Percentiles rank a stretch among this genome's conserved stretches.
Evolutionary conservation across 768 basidiomycete species (phyloP).

Genomic region (Tricholomella constricta): DNA sequence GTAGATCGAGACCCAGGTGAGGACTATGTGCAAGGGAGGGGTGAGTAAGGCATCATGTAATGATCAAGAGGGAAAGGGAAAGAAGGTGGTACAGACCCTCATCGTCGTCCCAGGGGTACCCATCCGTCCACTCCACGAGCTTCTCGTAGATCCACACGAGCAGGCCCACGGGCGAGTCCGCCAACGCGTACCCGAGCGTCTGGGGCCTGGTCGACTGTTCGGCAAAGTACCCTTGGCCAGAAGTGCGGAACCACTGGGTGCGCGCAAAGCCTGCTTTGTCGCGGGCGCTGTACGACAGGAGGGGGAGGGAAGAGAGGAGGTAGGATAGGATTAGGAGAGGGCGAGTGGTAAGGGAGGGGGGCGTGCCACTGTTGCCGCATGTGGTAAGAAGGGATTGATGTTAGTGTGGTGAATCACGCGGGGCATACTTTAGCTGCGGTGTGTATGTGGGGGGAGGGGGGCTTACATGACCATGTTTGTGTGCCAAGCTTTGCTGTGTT

Average conservation of each 20-base stretch:
- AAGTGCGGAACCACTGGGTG: slow-evolving; percentile 26
- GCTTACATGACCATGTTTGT: slow-evolving; percentile 42
- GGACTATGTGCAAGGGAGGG: slow-evolving; percentile 40
- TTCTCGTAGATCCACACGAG: slow-evolving; percentile 60
- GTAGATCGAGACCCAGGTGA: slow-evolving; percentile 64
- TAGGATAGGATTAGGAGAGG: slow-evolving; percentile 28
- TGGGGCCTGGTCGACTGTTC: slow-evolving; percentile 51
- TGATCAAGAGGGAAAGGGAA: background rate
- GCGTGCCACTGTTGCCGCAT: too few species aligned
- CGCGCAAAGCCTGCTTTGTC: slow-evolving; percentile 38
- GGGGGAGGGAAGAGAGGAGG: slow-evolving; percentile 24
- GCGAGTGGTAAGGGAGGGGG: slow-evolving; percentile 18
- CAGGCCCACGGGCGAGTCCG: slow-evolving; percentile 59
- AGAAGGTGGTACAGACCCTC: slow-evolving; percentile 37
- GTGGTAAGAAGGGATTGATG: too few species aligned
- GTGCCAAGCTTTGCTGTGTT: slow-evolving; percentile 53
- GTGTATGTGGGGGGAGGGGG: too few species aligned
- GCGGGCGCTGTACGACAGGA: slow-evolving; percentile 20
- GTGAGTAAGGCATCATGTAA: too few species aligned
- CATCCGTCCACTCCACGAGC: slow-evolving; percentile 48
- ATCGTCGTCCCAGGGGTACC: slow-evolving; percentile 51
- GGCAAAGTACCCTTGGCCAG: slow-evolving; percentile 38
- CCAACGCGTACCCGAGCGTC: slow-evolving; percentile 53
- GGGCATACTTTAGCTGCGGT: too few species aligned
- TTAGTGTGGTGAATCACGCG: too few species aligned